Evolutionary conservation across 805 yeast genomes (phyloP).

Genomic region (Tetrapisispora fleetii): DNA sequence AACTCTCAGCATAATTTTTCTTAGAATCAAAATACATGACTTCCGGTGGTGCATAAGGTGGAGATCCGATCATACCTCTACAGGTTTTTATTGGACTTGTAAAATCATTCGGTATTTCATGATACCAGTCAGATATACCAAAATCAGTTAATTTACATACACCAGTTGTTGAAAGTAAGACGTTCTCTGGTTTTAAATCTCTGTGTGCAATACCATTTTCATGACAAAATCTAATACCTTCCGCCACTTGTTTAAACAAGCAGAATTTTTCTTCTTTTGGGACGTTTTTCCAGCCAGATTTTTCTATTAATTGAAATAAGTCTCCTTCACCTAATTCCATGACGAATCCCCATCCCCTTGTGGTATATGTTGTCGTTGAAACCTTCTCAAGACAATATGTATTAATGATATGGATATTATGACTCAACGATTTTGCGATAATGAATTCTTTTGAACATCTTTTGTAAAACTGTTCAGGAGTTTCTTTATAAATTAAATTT

Average conservation of each 20-base stretch:
- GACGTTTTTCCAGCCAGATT: constrained; percentile 51
- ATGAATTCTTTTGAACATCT: constrained; percentile 57
- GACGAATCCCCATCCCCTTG: constrained; percentile 70
- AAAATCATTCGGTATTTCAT: constrained; percentile 43
- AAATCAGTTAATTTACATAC: constrained; percentile 63
- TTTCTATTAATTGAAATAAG: constrained; percentile 44
- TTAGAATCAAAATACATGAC: constrained; percentile 39
- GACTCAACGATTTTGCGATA: constrained; percentile 44
- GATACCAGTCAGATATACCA: constrained; percentile 65
- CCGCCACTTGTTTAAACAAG: constrained; percentile 56
- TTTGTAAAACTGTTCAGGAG: constrained; percentile 53
- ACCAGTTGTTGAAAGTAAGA: constrained; percentile 50
- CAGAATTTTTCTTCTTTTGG: constrained; percentile 48
- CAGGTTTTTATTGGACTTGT: constrained; percentile 30
- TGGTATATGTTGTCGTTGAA: constrained; percentile 44
- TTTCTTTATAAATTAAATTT: constrained; percentile 49
- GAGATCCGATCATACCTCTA: constrained; percentile 58
- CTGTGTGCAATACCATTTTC: constrained; percentile 60
- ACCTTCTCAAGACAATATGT: constrained; percentile 47
- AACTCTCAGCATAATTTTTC: constrained; percentile 26
- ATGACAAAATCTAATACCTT: constrained; percentile 56
- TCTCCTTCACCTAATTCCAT: constrained; percentile 63
- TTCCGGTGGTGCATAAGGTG: constrained; percentile 77
- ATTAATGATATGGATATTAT: constrained; percentile 51
- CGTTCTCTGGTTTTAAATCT: constrained; percentile 69